These are phyloP conservation scores for Ganoderma leucocontextum DNA, from an alignment of 1,284 basidiomycete genomes.

Conservation along the genomic window DNA sequence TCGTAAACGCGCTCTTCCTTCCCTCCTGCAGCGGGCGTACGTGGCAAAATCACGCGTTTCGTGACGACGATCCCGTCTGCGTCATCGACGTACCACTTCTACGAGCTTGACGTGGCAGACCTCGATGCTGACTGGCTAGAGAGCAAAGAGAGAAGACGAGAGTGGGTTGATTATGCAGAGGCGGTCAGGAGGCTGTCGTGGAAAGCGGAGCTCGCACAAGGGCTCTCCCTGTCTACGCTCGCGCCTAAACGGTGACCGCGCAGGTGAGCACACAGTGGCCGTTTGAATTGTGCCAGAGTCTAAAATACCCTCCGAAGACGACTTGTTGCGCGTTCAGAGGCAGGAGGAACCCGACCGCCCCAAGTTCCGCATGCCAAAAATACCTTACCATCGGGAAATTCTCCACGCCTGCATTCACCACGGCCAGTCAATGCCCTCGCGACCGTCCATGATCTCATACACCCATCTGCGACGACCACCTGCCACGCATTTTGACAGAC, in stretches of 20 bases:
- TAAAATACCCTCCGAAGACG: neutral
- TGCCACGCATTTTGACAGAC: slow-evolving; percentile 24
- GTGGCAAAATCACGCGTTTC: slow-evolving; percentile 78
- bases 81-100: slow-evolving; percentile 85
- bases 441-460: neutral
- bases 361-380: slow-evolving; percentile 10
- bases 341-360: neutral
- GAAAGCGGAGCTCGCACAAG: slow-evolving; percentile 83
- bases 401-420: neutral
- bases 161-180: slow-evolving; percentile 87
- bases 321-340: slow-evolving; percentile 5
- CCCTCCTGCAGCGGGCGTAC: slow-evolving; percentile 72
- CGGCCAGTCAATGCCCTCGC: slow-evolving; percentile 11
- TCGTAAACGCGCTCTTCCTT: slow-evolving; percentile 7
- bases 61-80: slow-evolving; percentile 80
- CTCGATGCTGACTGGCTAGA: slow-evolving; percentile 84
- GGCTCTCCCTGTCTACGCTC: slow-evolving; percentile 70
- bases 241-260: slow-evolving; percentile 52
- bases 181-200: slow-evolving; percentile 75
- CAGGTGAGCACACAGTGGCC: slow-evolving; percentile 21
- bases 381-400: slow-evolving; percentile 6
- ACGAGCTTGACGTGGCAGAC: slow-evolving; percentile 79
- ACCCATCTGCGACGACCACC: slow-evolving; percentile 9
- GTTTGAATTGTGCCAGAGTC: no score
- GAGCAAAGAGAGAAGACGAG: slow-evolving; percentile 74